A percentile compares a stretch with the other conserved stretches of the same genome.
phyloP scores from a whole-genome alignment of 2,329 filamentous ascomycete genomes.

The Zalaria obscura region DNA sequence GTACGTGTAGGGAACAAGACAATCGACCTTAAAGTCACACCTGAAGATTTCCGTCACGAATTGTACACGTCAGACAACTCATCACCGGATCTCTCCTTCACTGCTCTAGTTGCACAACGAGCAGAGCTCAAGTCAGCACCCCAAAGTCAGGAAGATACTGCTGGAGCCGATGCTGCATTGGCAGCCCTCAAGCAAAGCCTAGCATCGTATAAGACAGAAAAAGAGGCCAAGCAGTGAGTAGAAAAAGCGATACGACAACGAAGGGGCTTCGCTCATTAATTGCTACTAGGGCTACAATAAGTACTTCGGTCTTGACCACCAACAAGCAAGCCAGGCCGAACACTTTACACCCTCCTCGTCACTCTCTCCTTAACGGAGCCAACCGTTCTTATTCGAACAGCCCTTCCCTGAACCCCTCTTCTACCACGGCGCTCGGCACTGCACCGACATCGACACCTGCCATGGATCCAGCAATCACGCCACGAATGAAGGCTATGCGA shows the following conservation, averaged over 20 bases:
- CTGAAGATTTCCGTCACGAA: slow-evolving; percentile 42
- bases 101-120: slow-evolving; percentile 42
- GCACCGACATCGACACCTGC: slow-evolving; percentile 27
- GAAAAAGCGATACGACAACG: slow-evolving; percentile 19
- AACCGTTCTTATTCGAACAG: slow-evolving; percentile 19
- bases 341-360: neutral
- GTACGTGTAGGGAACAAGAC: slow-evolving; percentile 44
- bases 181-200: slow-evolving; percentile 45
- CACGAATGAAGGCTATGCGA: slow-evolving; percentile 27
- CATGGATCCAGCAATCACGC: slow-evolving; percentile 13
- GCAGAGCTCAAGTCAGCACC: slow-evolving; percentile 25
- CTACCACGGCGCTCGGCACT: slow-evolving; percentile 9
- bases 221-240: slow-evolving; percentile 43
- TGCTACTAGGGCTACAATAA: slow-evolving; percentile 15
- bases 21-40: slow-evolving; percentile 37
- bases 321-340: slow-evolving; percentile 14
- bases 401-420: slow-evolving; percentile 25
- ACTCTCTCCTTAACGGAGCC: slow-evolving; percentile 7
- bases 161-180: slow-evolving; percentile 44
- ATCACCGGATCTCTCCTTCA: slow-evolving; percentile 37
- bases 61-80: slow-evolving; percentile 34
- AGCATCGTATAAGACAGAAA: slow-evolving; percentile 44
- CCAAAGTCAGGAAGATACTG: slow-evolving; percentile 39
- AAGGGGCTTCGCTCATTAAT: slow-evolving; percentile 22
- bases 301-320: slow-evolving; percentile 18